Conservation (phyloP, 2,329 filamentous ascomycete genomes). For the Verticillium nubilum region DNA sequence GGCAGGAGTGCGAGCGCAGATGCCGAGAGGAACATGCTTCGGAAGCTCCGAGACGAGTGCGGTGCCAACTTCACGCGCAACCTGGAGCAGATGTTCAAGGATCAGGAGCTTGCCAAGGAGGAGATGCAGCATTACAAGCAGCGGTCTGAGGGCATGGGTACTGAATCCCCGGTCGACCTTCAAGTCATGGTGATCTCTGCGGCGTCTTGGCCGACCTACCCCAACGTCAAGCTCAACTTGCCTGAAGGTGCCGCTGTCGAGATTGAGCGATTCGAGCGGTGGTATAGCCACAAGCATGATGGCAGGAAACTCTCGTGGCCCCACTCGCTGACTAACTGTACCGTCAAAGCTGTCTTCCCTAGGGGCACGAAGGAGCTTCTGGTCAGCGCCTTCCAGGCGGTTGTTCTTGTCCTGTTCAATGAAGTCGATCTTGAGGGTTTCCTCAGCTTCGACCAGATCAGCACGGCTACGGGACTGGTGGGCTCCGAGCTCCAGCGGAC, state of each 20-base stretch:
- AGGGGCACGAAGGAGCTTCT: constrained; percentile 81
- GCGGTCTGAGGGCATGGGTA: constrained; percentile 44
- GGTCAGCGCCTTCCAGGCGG: constrained; percentile 87
- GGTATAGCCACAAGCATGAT: constrained; percentile 86
- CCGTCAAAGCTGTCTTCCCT: constrained; percentile 74
- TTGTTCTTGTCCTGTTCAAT: constrained; percentile 89
- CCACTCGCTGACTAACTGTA: constrained; percentile 85
- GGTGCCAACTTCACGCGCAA: constrained; percentile 94
- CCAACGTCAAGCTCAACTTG: constrained; percentile 65
- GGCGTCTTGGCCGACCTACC: constrained; percentile 88
- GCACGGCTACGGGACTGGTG: constrained; percentile 66
- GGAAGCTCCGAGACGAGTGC: constrained; percentile 87
- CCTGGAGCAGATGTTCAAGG: constrained; percentile 98
- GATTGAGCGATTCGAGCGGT: constrained; percentile 73
- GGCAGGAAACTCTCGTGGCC: constrained; percentile 88
- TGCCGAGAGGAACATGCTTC: constrained; percentile 91
- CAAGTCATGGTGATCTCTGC: constrained; percentile 87
- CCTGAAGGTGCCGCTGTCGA: constrained; percentile 71
- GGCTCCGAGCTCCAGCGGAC: constrained; percentile 81
- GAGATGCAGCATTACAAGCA: constrained; percentile 86
- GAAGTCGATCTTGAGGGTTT: constrained; percentile 54
- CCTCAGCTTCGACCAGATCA: constrained; percentile 71
- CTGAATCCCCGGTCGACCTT: constrained; percentile 56
- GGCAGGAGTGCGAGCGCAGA: constrained; percentile 88
- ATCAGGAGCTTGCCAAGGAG: constrained; percentile 87